A percentile compares a stretch with the other conserved stretches of the same genome.
These are phyloP conservation scores for Miscanthus sacchariflorus DNA, from an alignment of 202 grass and related monocot genomes.

Conservation along the genomic window DNA sequence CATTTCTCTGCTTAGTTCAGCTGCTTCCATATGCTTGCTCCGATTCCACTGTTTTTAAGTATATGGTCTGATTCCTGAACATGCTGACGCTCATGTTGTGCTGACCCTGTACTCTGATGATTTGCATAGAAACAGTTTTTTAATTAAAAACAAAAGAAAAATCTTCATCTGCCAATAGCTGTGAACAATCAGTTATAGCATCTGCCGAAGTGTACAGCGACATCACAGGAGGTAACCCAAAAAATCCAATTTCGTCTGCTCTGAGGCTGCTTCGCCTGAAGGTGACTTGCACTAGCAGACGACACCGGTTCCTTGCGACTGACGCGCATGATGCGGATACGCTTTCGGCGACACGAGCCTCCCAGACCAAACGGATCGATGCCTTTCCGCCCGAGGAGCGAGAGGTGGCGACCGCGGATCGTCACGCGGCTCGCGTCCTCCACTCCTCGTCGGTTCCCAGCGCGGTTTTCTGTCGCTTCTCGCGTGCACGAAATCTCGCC, in stretches of 20 bases:
- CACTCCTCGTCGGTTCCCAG: neutral
- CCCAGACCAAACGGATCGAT: neutral
- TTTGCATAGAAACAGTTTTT: too few relatives aligned
- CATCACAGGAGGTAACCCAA: neutral
- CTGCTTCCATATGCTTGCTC: neutral
- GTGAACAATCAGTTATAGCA: neutral
- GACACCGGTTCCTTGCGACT: neutral
- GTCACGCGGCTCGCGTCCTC: constrained; percentile 16
- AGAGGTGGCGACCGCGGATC: neutral
- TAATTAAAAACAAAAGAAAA: too few relatives aligned
- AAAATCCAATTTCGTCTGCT: neutral
- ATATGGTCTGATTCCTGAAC: neutral
- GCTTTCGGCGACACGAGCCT: neutral
- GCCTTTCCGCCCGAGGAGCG: neutral
- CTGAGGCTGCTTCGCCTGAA: neutral
- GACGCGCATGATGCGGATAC: neutral
- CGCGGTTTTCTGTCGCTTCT: neutral
- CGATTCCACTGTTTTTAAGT: neutral
- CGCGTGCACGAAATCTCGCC: constrained; percentile 38
- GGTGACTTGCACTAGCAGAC: neutral
- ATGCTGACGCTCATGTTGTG: neutral
- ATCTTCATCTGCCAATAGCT: neutral
- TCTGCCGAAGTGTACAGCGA: neutral
- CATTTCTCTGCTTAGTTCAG: neutral
- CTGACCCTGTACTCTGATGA: neutral